These are phyloP conservation scores for Pichia cephalocereana DNA, from an alignment of 805 yeast genomes.

Conservation along the genomic window DNA sequence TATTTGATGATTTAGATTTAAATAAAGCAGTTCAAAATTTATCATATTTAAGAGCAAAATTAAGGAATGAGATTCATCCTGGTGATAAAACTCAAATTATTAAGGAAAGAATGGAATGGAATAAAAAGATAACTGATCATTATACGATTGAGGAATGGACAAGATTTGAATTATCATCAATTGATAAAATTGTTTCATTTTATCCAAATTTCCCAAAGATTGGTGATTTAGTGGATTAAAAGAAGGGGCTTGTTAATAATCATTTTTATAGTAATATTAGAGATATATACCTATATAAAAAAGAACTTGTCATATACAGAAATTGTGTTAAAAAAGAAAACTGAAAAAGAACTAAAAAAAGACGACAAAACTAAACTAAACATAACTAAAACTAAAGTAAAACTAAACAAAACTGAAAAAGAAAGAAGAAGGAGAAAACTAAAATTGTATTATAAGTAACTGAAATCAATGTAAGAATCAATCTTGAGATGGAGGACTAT, in stretches of 20 bases:
- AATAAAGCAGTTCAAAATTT: constrained; percentile 53
- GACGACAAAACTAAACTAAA: too few species aligned
- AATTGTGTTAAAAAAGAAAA: too few species aligned
- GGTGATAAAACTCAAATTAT: constrained; percentile 41
- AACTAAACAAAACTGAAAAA: not conserved
- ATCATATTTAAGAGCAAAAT: constrained; percentile 41
- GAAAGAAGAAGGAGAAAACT: not conserved
- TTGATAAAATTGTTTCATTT: constrained; percentile 33
- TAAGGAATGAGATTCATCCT: constrained; percentile 34
- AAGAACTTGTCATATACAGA: too few species aligned
- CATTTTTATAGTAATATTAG: too few species aligned
- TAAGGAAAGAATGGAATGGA: constrained; percentile 63
- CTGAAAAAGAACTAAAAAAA: too few species aligned
- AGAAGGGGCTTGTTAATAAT: not conserved
- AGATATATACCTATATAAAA: too few species aligned
- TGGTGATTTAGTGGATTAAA: not conserved
- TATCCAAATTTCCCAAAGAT: constrained; percentile 41
- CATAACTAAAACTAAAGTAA: too few species aligned
- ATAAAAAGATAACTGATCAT: constrained; percentile 53
- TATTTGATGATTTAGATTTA: constrained; percentile 32
- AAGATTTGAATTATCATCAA: constrained; percentile 26
- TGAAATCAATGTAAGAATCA: not conserved
- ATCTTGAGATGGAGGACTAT: not conserved
- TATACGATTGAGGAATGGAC: constrained; percentile 56
- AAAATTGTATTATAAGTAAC: not conserved